Evolutionary conservation across 2,329 filamentous ascomycete genomes (phyloP), one percentile per base, ranked within the genome.

Genomic region (Ophiostoma novo-ulmi): DNA sequence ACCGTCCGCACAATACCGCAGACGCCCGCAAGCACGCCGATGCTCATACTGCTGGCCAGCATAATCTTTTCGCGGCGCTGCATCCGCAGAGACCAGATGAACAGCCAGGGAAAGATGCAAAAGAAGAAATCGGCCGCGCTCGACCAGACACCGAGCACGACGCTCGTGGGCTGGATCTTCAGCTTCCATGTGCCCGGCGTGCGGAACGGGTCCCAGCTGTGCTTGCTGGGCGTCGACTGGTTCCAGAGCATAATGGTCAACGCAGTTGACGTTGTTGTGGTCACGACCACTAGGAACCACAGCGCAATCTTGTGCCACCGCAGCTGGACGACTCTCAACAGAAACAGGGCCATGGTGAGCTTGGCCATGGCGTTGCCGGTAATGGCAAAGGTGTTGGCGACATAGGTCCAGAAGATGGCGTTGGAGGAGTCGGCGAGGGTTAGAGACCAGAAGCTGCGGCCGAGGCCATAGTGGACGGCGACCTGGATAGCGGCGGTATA

Each of bases 81-180:
- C 80, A 83, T 83, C 41, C 81, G 79, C 8, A 83, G 72, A 0
- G 78, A 77, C 80, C 81, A 82, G 31, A 83, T 78, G 8, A 83
- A 77, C 1, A 81, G 76, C 81, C 82, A 83, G 0, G 82, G 82
- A 5, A 82, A 80, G 0, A 77, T 70, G 65, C 80, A 80, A 7
- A 79, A 81, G 68, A 79, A 79, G 67, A 82, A 80, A 71, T 82
- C 80, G 66, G 77, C 78, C 22, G 74, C 74, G 68, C 78, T 80
- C 14, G 79, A 80, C 79, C 78, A 80, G 1, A 77, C 78, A 70
- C 79, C 79, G 8, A 81, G 75, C 14, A 77, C 77, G 20, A 80
- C 78, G 68, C 77, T 79, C 75, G 79, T 75, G 10, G 79, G 79
- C 67, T 79, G 78, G 10, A 80, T 80, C 55, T 76, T 69, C 39